A percentile compares a stretch with the other conserved stretches of the same genome.
These are phyloP conservation scores for Sarocladium kiliense DNA, from an alignment of 2,329 filamentous ascomycete genomes.

Conservation along the genomic window DNA sequence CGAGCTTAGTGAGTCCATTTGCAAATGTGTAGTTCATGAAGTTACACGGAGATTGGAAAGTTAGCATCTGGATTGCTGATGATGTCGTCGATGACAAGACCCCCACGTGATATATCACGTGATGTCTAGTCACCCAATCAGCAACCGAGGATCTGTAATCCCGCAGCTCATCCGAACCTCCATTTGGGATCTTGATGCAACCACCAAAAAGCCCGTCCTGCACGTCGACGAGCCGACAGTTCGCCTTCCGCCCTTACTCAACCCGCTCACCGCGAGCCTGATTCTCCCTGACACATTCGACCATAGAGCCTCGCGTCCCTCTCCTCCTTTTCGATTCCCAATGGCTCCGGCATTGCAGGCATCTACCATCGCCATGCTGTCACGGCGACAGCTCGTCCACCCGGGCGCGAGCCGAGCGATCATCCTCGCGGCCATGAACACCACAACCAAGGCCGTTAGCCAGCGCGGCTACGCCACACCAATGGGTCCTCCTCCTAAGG, in stretches of 20 bases:
- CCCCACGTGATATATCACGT: constrained; percentile 13
- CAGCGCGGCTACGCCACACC: constrained; percentile 58
- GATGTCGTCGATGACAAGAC: neutral
- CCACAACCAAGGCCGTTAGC: neutral
- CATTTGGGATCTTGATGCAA: neutral
- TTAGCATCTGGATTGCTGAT: too few species aligned
- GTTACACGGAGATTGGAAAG: too few species aligned
- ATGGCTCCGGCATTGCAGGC: constrained; percentile 10
- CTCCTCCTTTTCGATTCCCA: neutral
- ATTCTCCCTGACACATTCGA: neutral
- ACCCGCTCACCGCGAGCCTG: neutral
- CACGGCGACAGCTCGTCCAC: constrained; percentile 7
- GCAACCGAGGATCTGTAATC: constrained; percentile 13
- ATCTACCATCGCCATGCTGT: constrained; percentile 8
- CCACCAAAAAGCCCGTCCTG: constrained; percentile 11
- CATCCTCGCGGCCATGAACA: neutral
- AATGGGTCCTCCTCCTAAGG: constrained; percentile 69
- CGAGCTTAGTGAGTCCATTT: neutral
- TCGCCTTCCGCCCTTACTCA: neutral
- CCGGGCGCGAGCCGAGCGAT: constrained; percentile 3
- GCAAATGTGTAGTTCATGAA: neutral
- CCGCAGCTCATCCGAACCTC: constrained; percentile 12
- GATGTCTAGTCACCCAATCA: constrained; percentile 11
- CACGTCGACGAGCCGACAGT: constrained; percentile 13
- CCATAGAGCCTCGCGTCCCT: neutral